These are phyloP conservation scores for Neonectria sp. DNA, from an alignment of 2,329 filamentous ascomycete species.

Conservation along the genomic window DNA sequence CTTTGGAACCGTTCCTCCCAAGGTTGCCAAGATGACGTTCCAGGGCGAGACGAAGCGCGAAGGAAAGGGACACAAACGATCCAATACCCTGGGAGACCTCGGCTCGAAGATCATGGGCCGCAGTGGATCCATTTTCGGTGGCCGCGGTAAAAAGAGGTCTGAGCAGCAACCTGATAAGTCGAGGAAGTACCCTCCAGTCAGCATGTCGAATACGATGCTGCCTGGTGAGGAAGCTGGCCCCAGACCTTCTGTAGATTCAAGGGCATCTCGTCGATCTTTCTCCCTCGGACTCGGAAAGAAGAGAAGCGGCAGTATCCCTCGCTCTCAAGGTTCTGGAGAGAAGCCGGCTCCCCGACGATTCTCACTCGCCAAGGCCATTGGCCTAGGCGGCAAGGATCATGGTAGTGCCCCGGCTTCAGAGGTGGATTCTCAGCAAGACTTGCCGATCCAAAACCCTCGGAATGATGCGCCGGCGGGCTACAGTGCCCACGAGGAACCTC, in stretches of 20 bases:
- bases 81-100: constrained; percentile 84
- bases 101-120: constrained; percentile 89
- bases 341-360: constrained; percentile 76
- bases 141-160: constrained; percentile 66
- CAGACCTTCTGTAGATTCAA: constrained; percentile 80
- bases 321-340: constrained; percentile 70
- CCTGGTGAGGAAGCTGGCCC: constrained; percentile 66
- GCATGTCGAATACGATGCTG: constrained; percentile 83
- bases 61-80: constrained; percentile 75
- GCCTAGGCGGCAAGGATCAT: constrained; percentile 70
- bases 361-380: constrained; percentile 78
- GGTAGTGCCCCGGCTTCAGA: constrained; percentile 62
- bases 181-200: constrained; percentile 88
- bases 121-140: constrained; percentile 85
- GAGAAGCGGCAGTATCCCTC: constrained; percentile 75
- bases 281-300: constrained; percentile 80
- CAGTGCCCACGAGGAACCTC: constrained; percentile 54
- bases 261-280: constrained; percentile 77
- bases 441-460: constrained; percentile 65
- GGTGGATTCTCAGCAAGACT: constrained; percentile 66
- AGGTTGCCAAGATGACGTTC: constrained; percentile 72
- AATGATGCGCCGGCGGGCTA: constrained; percentile 50
- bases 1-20: constrained; percentile 72
- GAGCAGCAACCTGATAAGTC: constrained; percentile 71
- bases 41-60: constrained; percentile 67